phyloP scores from a whole-genome alignment of 257 asterid genomes.

The Rauvolfia tetraphylla region DNA sequence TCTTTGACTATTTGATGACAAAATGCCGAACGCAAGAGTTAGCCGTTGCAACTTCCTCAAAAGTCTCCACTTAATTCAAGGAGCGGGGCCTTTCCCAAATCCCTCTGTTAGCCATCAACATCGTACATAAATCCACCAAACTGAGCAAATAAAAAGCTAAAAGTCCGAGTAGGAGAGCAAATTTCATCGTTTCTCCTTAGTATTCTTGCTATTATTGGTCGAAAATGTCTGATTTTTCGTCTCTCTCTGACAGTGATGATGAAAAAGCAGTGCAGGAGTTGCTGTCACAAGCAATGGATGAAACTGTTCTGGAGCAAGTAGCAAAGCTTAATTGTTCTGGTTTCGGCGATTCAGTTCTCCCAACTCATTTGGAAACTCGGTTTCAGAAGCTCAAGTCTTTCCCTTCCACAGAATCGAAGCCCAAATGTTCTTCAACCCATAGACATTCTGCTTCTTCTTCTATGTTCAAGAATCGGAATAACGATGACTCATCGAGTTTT shows the following conservation, averaged over 20 bases:
- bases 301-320: conserved; percentile 67
- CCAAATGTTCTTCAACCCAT: conserved; percentile 24
- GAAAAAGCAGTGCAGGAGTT: conserved; percentile 77
- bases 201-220: background rate
- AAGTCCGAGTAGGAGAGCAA: background rate
- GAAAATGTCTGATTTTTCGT: conserved; percentile 56
- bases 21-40: conserved; percentile 35
- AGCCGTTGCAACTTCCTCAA: conserved; percentile 41
- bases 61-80: conserved; percentile 13
- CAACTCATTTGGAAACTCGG: conserved; percentile 71
- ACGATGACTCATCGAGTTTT: conserved; percentile 1
- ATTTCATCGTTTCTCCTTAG: background rate
- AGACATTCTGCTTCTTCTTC: conserved; percentile 8
- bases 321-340: conserved; percentile 77
- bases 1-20: conserved; percentile 6
- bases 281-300: conserved; percentile 72
- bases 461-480: conserved; percentile 17
- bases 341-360: conserved; percentile 58
- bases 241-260: conserved; percentile 72
- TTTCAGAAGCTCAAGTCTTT: conserved; percentile 79
- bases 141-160: background rate
- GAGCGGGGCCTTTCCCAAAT: background rate
- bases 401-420: conserved; percentile 46
- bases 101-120: background rate
- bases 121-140: background rate